Evolutionary conservation across 148 eudicot species (phyloP).

Genomic region (Rheum nobile): DNA sequence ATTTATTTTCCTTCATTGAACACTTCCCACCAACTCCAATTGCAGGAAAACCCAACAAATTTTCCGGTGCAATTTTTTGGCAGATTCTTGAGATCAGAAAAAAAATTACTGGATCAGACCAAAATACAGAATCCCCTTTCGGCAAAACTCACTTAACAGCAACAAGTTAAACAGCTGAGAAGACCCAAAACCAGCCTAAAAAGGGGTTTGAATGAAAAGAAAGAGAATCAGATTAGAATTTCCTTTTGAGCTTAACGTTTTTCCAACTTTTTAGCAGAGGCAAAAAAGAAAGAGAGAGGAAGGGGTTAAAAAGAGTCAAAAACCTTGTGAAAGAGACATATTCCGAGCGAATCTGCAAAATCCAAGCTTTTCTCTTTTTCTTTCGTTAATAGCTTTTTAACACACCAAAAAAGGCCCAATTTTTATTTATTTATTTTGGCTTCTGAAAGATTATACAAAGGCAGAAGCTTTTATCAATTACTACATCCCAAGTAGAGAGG

Average conservation of each 20-base stretch:
- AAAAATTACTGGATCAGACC: not conserved
- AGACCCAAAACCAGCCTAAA: slow-evolving; percentile 1
- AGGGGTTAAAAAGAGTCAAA: slow-evolving; percentile 14
- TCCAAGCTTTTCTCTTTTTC: slow-evolving; percentile 11
- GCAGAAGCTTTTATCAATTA: not conserved
- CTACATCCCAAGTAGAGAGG: not conserved
- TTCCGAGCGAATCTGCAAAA: slow-evolving; percentile 17
- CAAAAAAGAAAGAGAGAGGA: slow-evolving; percentile 3
- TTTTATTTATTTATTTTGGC: not conserved
- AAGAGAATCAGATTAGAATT: slow-evolving; percentile 16
- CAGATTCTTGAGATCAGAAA: slow-evolving; percentile 1
- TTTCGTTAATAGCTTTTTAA: not conserved
- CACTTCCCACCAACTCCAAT: slow-evolving; percentile 6
- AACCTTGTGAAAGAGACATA: slow-evolving; percentile 29
- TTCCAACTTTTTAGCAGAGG: slow-evolving; percentile 9
- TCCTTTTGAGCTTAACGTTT: slow-evolving; percentile 15
- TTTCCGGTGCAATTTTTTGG: not conserved
- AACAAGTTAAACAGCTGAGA: not conserved
- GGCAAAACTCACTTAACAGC: not conserved
- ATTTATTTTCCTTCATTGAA: not conserved
- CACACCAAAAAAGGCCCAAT: not conserved
- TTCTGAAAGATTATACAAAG: not conserved
- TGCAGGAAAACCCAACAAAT: not conserved
- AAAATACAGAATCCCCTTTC: not conserved
- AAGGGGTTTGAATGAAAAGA: slow-evolving; percentile 3